phyloP scores from a whole-genome alignment of 768 basidiomycete species.

The Gymnopilus junonius region DNA sequence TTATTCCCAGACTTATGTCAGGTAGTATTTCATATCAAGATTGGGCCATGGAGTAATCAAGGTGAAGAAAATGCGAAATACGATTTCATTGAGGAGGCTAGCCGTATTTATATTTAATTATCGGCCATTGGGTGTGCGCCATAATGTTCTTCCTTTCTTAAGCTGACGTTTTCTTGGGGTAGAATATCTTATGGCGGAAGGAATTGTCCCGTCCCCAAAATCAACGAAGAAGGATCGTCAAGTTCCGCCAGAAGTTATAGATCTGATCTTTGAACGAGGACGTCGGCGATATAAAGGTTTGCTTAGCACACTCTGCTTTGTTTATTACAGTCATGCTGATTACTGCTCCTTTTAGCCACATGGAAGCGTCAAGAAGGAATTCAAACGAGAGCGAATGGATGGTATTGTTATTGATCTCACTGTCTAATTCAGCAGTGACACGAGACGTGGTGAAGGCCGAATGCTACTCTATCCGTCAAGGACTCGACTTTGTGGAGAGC shows the following conservation, averaged over 20 bases:
- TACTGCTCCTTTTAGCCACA: too few relatives aligned
- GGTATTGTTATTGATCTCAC: too few relatives aligned
- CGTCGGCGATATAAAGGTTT: too few relatives aligned
- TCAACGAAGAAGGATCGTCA: not conserved
- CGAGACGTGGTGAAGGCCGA: too few relatives aligned
- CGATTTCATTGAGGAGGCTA: not conserved
- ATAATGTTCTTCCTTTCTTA: not conserved
- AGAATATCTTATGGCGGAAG: not conserved
- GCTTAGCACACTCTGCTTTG: too few relatives aligned
- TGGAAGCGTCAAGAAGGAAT: too few relatives aligned
- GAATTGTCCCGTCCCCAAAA: not conserved
- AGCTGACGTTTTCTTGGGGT: not conserved
- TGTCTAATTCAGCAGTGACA: too few relatives aligned
- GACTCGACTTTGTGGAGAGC: too few relatives aligned
- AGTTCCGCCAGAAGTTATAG: not conserved
- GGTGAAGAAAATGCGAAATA: not conserved
- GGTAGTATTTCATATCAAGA: not conserved
- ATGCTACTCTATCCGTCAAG: too few relatives aligned
- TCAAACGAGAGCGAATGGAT: too few relatives aligned
- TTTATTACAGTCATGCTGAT: too few relatives aligned
- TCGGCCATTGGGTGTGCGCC: not conserved
- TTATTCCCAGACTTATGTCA: not conserved
- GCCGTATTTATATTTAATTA: not conserved
- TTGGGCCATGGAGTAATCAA: not conserved
- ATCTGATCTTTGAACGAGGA: not conserved